These are phyloP conservation scores for Sporothrix phasma DNA, from an alignment of 2,329 filamentous ascomycete genomes.

Conservation along the genomic window DNA sequence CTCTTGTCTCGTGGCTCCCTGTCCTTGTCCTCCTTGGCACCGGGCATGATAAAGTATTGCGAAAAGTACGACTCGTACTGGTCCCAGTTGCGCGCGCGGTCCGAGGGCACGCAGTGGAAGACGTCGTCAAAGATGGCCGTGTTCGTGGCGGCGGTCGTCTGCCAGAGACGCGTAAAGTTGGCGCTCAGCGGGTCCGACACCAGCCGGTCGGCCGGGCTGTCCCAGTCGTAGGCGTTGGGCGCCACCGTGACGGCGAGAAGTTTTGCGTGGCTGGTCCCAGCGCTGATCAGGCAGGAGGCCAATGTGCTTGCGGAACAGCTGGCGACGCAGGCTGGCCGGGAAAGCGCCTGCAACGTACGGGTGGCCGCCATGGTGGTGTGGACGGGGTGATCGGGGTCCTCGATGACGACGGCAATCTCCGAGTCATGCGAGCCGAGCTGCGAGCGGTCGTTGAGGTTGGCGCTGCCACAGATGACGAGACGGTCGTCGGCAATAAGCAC, in stretches of 20 bases:
- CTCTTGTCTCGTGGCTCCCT: constrained; percentile 30
- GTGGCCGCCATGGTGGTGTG: constrained; percentile 63
- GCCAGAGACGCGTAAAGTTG: constrained; percentile 64
- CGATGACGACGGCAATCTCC: constrained; percentile 78
- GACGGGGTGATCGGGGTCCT: constrained; percentile 57
- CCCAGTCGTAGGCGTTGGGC: constrained; percentile 64
- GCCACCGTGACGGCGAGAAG: constrained; percentile 58
- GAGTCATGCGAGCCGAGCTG: constrained; percentile 80
- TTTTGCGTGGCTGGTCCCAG: constrained; percentile 58
- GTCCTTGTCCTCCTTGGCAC: constrained; percentile 31
- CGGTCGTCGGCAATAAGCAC: constrained; percentile 73
- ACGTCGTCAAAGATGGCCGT: constrained; percentile 71
- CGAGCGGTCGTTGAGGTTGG: constrained; percentile 51
- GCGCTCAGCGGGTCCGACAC: constrained; percentile 65
- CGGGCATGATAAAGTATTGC: constrained; percentile 52
- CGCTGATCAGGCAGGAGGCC: constrained; percentile 67
- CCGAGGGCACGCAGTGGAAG: constrained; percentile 69
- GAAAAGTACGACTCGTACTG: constrained; percentile 65
- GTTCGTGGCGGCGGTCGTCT: constrained; percentile 60
- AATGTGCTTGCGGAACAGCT: constrained; percentile 83
- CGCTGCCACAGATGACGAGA: constrained; percentile 68
- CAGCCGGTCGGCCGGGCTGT: constrained; percentile 53
- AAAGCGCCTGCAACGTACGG: constrained; percentile 62
- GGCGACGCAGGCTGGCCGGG: constrained; percentile 66
- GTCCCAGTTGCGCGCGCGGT: constrained; percentile 59